phyloP scores from a whole-genome alignment of 1,284 basidiomycete genomes.

The Cutaneotrichosporon sp. region DNA sequence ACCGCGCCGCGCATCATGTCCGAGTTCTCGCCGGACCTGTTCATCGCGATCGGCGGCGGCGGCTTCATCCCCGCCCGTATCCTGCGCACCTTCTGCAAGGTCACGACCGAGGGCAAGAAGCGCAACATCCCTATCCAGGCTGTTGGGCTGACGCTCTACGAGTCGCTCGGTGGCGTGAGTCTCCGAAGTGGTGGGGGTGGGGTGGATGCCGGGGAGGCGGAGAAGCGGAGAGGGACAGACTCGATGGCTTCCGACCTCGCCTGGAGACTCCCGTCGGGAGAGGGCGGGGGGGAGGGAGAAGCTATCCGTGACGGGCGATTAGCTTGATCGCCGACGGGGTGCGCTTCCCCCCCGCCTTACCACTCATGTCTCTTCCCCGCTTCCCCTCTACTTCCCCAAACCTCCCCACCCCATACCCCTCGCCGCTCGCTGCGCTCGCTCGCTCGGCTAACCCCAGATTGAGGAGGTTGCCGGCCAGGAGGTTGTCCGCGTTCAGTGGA shows the following conservation, averaged over 20 bases:
- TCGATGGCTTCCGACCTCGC: too few relatives aligned
- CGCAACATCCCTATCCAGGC: constrained; percentile 84
- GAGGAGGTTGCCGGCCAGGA: constrained; percentile 77
- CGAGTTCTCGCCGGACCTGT: constrained; percentile 49
- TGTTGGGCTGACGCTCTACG: constrained; percentile 89
- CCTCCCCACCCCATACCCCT: too few relatives aligned
- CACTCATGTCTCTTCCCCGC: too few relatives aligned
- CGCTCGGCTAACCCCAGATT: constrained; percentile 52
- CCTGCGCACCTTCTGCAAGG: constrained; percentile 85
- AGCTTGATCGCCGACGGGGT: too few relatives aligned
- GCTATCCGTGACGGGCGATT: too few relatives aligned
- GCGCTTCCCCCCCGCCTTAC: too few relatives aligned
- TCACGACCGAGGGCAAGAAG: constrained; percentile 62
- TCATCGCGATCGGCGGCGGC: constrained; percentile 57
- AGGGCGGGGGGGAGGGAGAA: too few relatives aligned
- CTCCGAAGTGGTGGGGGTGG: constrained; percentile 76
- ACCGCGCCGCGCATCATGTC: constrained; percentile 49
- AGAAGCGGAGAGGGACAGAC: too few relatives aligned
- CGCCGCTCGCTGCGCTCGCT: too few relatives aligned
- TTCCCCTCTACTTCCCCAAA: too few relatives aligned
- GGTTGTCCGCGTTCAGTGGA: constrained; percentile 89
- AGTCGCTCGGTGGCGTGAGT: too few relatives aligned
- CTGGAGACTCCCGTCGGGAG: too few relatives aligned
- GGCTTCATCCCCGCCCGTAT: constrained; percentile 94
- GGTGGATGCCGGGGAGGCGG: constrained; percentile 30